phyloP scores from a whole-genome alignment of 495 filamentous ascomycete species.

The Penicillium arizonense region DNA sequence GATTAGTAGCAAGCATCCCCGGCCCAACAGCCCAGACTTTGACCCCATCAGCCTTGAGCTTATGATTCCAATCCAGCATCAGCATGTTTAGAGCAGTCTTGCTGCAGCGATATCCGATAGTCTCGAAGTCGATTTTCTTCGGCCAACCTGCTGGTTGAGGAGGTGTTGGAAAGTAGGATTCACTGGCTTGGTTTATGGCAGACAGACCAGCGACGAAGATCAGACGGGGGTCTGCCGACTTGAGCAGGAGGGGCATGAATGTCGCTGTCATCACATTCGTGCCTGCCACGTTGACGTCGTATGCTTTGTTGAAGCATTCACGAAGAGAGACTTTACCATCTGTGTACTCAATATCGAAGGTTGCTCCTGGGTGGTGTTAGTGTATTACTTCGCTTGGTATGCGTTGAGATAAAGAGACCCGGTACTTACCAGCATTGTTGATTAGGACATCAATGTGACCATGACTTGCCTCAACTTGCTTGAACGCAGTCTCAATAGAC shows the following conservation, averaged over 20 bases:
- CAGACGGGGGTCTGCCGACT: slow-evolving; percentile 44
- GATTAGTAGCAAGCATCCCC: slow-evolving; percentile 31
- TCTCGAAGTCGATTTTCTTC: slow-evolving; percentile 34
- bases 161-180: slow-evolving; percentile 18
- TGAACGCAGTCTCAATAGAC: slow-evolving; percentile 32
- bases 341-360: slow-evolving; percentile 27
- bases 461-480: slow-evolving; percentile 23
- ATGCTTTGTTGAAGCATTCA: slow-evolving; percentile 42
- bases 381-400: neutral
- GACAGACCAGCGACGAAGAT: slow-evolving; percentile 45
- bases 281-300: slow-evolving; percentile 50
- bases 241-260: slow-evolving; percentile 50
- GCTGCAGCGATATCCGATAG: slow-evolving; percentile 30
- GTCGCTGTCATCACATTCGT: slow-evolving; percentile 43
- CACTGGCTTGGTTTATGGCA: slow-evolving; percentile 16
- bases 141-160: slow-evolving; percentile 42
- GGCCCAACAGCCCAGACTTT: slow-evolving; percentile 36
- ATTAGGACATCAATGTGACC: slow-evolving; percentile 43
- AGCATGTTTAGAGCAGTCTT: slow-evolving; percentile 39
- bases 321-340: slow-evolving; percentile 35
- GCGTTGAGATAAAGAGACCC: too few relatives aligned
- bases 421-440: slow-evolving; percentile 35
- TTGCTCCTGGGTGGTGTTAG: slow-evolving; percentile 28
- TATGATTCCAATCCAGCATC: slow-evolving; percentile 31
- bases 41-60: slow-evolving; percentile 35